Base-by-base conservation (phyloP, 768 basidiomycete species). In the Russula brevipes region DNA sequence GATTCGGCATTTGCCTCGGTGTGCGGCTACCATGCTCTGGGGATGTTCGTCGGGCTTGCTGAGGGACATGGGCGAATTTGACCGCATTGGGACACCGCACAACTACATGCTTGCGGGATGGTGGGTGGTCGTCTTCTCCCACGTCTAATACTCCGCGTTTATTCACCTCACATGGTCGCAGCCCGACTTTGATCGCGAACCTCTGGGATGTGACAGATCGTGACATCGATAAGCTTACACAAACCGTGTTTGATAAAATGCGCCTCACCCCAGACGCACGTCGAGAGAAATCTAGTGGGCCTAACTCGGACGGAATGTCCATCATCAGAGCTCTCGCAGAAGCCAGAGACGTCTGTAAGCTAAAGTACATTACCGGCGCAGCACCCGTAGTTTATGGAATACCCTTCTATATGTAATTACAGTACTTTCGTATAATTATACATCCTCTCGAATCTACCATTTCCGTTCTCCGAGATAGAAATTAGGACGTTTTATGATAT, bases 141-240 rank as follows among this genome's bases (percentile, higher is more conserved):
- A n/a, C 12, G 41, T 11, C 19, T 10, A 47, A 24, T 45, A 10
- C 41, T 36, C 14, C 30, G 4, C 36, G 52, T 19, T 64, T 54
- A 45, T 51, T 16, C 24, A 51, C 41, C 14, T 42, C 30, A 24
- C 24, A 30, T 39, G 59, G 31, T 44, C 54, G 44, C 64, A 56
- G 96, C 65, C 96, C 97, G 17, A 89, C 94, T 1, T 80, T 98
- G 38, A 85, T 98, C 12, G 97, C 92, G 0, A 98, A 96, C 70
- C 77, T 98, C 5, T 99, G 97, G 97, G 97, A 98, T 70, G 97
- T 98, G 8, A 98, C 96, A 0, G 97, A 99, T 77, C 83, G 87
- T 51, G 97, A 99, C 71, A 96, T 98, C 69, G 96, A 99, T 78
- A 90, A 90, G 68, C 85, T 97, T 66, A 88, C 94, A 2, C 84